Percentiles rank a stretch among this genome's conserved stretches.
phyloP scores from a whole-genome alignment of 2,329 filamentous ascomycete genomes.

The Fusarium albosuccineum region DNA sequence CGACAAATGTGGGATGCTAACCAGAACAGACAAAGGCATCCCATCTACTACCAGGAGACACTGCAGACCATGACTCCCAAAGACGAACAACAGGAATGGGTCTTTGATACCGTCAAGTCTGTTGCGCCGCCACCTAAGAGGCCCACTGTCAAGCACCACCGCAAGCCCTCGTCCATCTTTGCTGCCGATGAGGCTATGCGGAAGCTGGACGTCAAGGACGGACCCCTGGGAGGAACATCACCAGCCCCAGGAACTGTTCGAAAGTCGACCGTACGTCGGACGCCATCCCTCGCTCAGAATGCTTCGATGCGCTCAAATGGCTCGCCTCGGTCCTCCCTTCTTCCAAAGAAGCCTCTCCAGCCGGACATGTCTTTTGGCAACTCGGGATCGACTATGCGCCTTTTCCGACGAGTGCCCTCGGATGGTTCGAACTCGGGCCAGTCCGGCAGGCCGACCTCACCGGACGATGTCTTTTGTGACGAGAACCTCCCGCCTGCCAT shows the following conservation, averaged over 20 bases:
- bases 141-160: slow-evolving; percentile 61
- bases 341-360: slow-evolving; percentile 82
- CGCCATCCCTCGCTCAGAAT: slow-evolving; percentile 58
- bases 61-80: slow-evolving; percentile 77
- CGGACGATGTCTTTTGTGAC: slow-evolving; percentile 62
- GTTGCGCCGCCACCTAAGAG: slow-evolving; percentile 67
- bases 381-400: slow-evolving; percentile 88
- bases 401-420: slow-evolving; percentile 88
- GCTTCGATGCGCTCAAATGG: slow-evolving; percentile 53
- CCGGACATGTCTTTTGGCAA: slow-evolving; percentile 96
- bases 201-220: slow-evolving; percentile 72
- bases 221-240: slow-evolving; percentile 68
- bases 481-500: slow-evolving; percentile 73
- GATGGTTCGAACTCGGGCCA: slow-evolving; percentile 68
- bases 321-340: slow-evolving; percentile 59
- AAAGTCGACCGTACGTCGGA: slow-evolving; percentile 67
- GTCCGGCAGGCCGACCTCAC: slow-evolving; percentile 51
- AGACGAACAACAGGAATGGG: slow-evolving; percentile 86
- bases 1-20: slow-evolving; percentile 86
- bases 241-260: slow-evolving; percentile 68
- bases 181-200: slow-evolving; percentile 72
- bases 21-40: slow-evolving; percentile 75
- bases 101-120: slow-evolving; percentile 93
- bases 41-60: slow-evolving; percentile 94
- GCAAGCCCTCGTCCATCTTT: slow-evolving; percentile 70